Evolutionary conservation across 2,329 filamentous ascomycete genomes (phyloP), one percentile per base, ranked within the genome.

Genomic region (Aaosphaeria arxii): DNA sequence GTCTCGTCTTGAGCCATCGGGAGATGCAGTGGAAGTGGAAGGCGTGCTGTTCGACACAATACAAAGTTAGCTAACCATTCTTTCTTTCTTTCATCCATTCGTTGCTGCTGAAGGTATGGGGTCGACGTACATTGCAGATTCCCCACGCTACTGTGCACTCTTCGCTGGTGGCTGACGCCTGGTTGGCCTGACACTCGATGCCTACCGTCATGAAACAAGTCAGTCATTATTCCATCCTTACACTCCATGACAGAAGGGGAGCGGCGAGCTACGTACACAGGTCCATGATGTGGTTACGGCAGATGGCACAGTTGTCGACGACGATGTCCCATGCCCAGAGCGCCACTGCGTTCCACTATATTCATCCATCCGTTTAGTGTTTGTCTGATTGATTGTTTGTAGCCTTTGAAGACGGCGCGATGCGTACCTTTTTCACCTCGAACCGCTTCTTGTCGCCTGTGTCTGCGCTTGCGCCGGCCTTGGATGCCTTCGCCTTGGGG

Each of bases 1-100:
- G 94, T 68, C 94, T 86, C n/a, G 94, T 96, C 81, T 99, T 99
- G 50, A 99, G 79, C 94, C 94, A 99, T 74, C 94, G 84, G 9
- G 94, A 97, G 69, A 99, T 99, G 78, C 94, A 99, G 77, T 99
- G 94, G 77, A 99, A 99, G 74, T 99, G 94, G 80, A 99, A 99
- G 30, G 94, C 94, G 69, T 99, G 94, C 94, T 99, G 33, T 36
- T 3, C 33, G n/a, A 36, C 17, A 3, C 17, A 24, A 24, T 24
- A 24, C 17, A 24, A n/a, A 36, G n/a, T 36, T 36, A 36, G 33
- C 33, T 36, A 3, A 24, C 17, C 17, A 24, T 3, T 24, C 17
- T 24, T 24, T 24, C 17, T 24, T 24, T 24, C 17, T 2, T 24
- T 24, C 17, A 24, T 24, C 17, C 2, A 24, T 24, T 3, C 17